Evolutionary conservation across 1,284 basidiomycete genomes (phyloP).

Genomic region (Marasmius sp.): DNA sequence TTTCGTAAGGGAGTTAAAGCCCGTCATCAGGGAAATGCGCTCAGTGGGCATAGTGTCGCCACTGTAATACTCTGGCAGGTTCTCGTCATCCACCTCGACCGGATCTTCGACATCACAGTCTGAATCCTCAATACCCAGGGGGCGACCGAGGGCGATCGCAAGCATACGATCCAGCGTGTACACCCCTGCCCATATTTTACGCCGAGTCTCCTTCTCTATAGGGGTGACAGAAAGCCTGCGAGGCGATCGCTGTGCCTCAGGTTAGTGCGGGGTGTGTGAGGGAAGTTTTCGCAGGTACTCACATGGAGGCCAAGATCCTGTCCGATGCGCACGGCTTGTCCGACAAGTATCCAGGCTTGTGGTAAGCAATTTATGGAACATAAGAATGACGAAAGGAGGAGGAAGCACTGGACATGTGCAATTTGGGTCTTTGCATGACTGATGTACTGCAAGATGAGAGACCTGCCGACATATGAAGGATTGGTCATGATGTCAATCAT

Average conservation of each 20-base stretch:
- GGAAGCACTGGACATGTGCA: conserved; percentile 85
- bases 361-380: conserved; percentile 89
- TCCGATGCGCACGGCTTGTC: conserved; percentile 82
- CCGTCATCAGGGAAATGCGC: conserved; percentile 74
- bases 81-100: conserved; percentile 77
- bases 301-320: conserved; percentile 90
- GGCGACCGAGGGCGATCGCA: conserved; percentile 81
- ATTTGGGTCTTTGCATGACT: conserved; percentile 79
- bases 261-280: conserved; percentile 13
- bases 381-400: conserved; percentile 84
- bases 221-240: conserved; percentile 67
- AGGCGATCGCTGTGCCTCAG: conserved; percentile 66
- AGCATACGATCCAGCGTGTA: conserved; percentile 89
- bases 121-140: conserved; percentile 75
- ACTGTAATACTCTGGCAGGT: conserved; percentile 68
- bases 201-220: conserved; percentile 83
- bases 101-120: conserved; percentile 85
- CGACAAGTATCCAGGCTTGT: conserved; percentile 87
- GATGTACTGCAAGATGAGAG: conserved; percentile 86
- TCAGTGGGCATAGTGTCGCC: conserved; percentile 55
- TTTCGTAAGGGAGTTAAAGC: conserved; percentile 71
- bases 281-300: conserved; percentile 32
- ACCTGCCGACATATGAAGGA: conserved; percentile 43
- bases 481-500: conserved; percentile 11
- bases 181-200: conserved; percentile 90